Conservation (phyloP, 2,329 filamentous ascomycete genomes). For the Aureobasidium sp. region DNA sequence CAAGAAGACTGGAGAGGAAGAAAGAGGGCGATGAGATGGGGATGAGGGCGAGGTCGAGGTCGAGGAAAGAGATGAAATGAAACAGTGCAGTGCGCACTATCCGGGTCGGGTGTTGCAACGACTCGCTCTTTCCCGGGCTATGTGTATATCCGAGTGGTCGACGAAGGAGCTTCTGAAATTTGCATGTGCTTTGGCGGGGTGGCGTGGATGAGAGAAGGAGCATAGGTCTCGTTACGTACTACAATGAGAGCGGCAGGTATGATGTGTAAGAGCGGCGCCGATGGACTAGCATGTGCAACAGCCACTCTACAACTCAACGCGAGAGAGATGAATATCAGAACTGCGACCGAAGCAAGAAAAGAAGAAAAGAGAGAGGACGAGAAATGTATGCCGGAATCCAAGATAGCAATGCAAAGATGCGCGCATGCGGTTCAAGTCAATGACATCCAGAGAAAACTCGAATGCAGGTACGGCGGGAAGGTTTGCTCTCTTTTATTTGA, state of each 20-base stretch:
- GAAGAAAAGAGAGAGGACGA: not conserved
- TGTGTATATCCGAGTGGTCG: constrained; percentile 12
- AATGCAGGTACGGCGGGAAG: constrained; percentile 6
- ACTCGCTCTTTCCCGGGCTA: not conserved
- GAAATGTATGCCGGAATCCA: constrained; percentile 9
- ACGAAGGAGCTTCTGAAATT: constrained; percentile 17
- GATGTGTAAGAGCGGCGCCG: constrained; percentile 14
- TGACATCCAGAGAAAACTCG: not conserved
- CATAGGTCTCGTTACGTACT: constrained; percentile 13
- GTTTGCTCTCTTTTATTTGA: constrained; percentile 4
- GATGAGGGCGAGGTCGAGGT: not conserved
- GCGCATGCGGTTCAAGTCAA: constrained; percentile 1
- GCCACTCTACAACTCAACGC: not conserved
- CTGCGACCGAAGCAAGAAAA: not conserved
- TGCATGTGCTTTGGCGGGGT: constrained; percentile 14
- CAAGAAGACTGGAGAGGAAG: constrained; percentile 18
- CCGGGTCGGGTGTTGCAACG: not conserved
- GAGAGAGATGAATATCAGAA: not conserved
- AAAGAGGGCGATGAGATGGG: constrained; percentile 6
- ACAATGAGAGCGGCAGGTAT: constrained; percentile 5
- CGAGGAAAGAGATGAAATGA: not conserved
- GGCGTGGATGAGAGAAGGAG: constrained; percentile 14
- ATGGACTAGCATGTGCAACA: not conserved
- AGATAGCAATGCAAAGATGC: constrained; percentile 11
- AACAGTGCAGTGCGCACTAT: not conserved